Percentiles rank a stretch among this genome's conserved stretches.
phyloP scores from a whole-genome alignment of 352 stramenopile species.

The Phytophthora boehmeriae region DNA sequence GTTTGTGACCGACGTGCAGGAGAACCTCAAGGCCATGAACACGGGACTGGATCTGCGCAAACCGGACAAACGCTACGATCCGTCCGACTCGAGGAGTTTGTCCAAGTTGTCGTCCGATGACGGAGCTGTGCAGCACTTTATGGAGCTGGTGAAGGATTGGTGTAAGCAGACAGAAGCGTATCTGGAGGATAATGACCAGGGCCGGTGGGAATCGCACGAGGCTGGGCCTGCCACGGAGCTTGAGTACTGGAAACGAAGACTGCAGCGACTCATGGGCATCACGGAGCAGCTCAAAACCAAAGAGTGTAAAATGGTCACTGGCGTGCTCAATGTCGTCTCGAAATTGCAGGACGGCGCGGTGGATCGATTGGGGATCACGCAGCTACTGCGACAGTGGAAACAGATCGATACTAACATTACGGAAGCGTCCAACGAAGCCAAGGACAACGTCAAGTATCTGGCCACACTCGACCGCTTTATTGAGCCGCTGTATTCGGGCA shows the following conservation, averaged over 20 bases:
- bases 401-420: constrained; percentile 91
- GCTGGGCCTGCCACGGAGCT: constrained; percentile 82
- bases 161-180: constrained; percentile 89
- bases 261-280: constrained; percentile 87
- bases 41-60: constrained; percentile 89
- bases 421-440: constrained; percentile 82
- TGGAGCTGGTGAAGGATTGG: constrained; percentile 90
- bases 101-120: constrained; percentile 76
- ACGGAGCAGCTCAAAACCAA: constrained; percentile 91
- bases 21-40: constrained; percentile 90
- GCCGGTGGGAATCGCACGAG: constrained; percentile 81
- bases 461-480: constrained; percentile 87
- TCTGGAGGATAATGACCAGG: constrained; percentile 85
- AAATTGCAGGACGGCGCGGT: constrained; percentile 74
- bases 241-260: constrained; percentile 86
- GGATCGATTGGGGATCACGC: constrained; percentile 68
- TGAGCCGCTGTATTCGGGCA: constrained; percentile 77
- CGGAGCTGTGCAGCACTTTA: constrained; percentile 76
- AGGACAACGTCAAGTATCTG: constrained; percentile 89
- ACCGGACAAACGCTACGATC: constrained; percentile 83
- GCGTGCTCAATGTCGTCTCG: constrained; percentile 80
- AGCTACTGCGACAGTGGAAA: constrained; percentile 82
- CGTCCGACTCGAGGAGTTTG: constrained; percentile 68
- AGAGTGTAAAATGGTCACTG: constrained; percentile 88
- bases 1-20: constrained; percentile 87